Evolutionary conservation across 2,329 filamentous ascomycete species (phyloP), one percentile per base, ranked within the genome.

Genomic region (Botrytis paeoniae): DNA sequence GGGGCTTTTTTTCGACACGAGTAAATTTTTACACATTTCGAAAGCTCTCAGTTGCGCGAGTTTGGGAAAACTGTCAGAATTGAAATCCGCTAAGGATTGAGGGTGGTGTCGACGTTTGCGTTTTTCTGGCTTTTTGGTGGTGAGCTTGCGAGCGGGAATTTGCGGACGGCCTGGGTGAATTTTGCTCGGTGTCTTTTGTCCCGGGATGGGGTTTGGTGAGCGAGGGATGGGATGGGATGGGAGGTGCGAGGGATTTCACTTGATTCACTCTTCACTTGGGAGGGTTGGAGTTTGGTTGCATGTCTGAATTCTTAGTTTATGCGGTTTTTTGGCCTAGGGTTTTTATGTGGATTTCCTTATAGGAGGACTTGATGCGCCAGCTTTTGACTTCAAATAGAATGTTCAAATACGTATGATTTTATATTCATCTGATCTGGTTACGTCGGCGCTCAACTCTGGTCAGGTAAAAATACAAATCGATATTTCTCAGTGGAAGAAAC

Each of bases 1-100:
- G 35, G n/a, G 35, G 37, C n/a, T 57, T 57, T 41, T 69, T 57
- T 4, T 22, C 5, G 54, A 57, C 54, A 51, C 54, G 39, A 54
- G 10, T 1, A 69, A 57, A 29, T 6, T 16, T 43, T 69, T 16
- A 18, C 35, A 69, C n/a, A 4, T 22, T 32, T 43, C 35, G 48
- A 69, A 32, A 69, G 65, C 48, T 57, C 65, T 57, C 48, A 41
- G 57, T 57, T 32, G 65, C 37, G 65, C 48, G 25, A 69, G 12
- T 69, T n/a, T 57, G 37, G 65, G 65, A 69, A 69, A 69, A 69
- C 65, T 69, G 22, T 69, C 48, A 22, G 37, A 39, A 39, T 32
- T 16, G 48, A 29, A 69, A 32, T 57, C 9, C 25, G 37, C 39
- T 25, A 20, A 69, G 37, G 12, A 69, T 39, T 69, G 22, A 10